Percentiles rank a stretch among this genome's conserved stretches.
phyloP scores from a whole-genome alignment of 2,329 filamentous ascomycete species.

The Fusarium nelsonii region DNA sequence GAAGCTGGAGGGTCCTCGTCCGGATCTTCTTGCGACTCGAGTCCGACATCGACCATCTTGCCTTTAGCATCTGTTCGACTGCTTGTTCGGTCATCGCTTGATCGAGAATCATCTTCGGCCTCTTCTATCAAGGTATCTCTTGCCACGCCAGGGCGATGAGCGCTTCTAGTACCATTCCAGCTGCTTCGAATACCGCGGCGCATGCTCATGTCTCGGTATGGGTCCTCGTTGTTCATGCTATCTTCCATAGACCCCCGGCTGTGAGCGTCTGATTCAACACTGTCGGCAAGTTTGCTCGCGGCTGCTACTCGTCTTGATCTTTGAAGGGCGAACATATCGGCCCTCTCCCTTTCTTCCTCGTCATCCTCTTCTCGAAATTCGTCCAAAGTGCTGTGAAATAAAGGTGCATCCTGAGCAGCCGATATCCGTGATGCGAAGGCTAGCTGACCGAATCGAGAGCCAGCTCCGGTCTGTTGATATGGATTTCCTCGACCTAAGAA shows the following conservation, averaged over 20 bases:
- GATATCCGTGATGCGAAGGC: constrained; percentile 83
- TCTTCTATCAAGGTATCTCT: constrained; percentile 57
- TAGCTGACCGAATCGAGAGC: constrained; percentile 77
- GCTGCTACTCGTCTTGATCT: constrained; percentile 90
- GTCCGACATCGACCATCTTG: constrained; percentile 87
- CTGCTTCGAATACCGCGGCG: constrained; percentile 71
- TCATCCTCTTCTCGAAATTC: constrained; percentile 95
- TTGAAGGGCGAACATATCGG: constrained; percentile 94
- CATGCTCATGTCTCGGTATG: constrained; percentile 61
- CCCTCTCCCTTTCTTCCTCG: constrained; percentile 87
- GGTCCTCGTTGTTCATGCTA: constrained; percentile 48
- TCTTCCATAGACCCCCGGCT: constrained; percentile 55
- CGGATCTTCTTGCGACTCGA: constrained; percentile 75
- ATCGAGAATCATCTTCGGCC: constrained; percentile 56
- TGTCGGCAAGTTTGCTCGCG: constrained; percentile 84
- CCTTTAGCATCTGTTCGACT: constrained; percentile 60
- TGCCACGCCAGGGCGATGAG: constrained; percentile 46
- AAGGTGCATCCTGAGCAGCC: constrained; percentile 80
- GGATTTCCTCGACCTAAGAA: constrained; percentile 74
- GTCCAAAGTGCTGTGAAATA: constrained; percentile 94
- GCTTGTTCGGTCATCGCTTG: constrained; percentile 50
- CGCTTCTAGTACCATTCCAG: constrained; percentile 69
- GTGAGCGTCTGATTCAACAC: constrained; percentile 78
- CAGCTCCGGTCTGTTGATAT: constrained; percentile 80
- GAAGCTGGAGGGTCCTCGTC: constrained; percentile 71